Percentiles rank a stretch among this genome's conserved stretches.
phyloP scores from a whole-genome alignment of 2,329 filamentous ascomycete genomes.

The Colletotrichum sansevieriae region DNA sequence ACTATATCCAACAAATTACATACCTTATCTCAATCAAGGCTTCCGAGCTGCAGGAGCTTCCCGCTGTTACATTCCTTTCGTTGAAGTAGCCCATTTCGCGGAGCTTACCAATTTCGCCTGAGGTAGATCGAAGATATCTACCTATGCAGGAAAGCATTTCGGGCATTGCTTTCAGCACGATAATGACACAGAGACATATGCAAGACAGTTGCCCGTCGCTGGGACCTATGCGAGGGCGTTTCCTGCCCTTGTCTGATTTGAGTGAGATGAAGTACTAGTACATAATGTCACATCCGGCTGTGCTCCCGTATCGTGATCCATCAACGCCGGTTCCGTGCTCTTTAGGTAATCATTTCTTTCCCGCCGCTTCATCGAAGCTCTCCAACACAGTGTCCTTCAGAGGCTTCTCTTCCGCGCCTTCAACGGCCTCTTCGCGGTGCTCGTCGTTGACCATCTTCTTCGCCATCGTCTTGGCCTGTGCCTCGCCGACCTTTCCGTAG shows the following conservation, averaged over 20 bases:
- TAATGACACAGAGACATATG: not conserved
- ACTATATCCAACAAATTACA: no score
- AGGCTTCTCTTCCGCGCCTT: conserved; percentile 41
- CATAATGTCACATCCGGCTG: conserved; percentile 39
- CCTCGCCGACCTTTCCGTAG: conserved; percentile 91
- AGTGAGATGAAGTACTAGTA: conserved; percentile 39
- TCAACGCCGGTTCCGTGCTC: conserved; percentile 32
- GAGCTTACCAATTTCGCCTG: no score
- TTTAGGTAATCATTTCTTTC: conserved; percentile 46
- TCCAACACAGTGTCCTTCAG: conserved; percentile 58
- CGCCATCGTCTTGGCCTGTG: conserved; percentile 78
- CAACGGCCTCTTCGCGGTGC: conserved; percentile 42
- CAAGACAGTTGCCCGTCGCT: not conserved
- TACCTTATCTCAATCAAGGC: no score
- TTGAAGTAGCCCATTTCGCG: no score
- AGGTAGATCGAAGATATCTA: no score
- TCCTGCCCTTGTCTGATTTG: conserved; percentile 18
- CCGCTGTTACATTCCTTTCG: no score
- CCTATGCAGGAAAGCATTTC: no score
- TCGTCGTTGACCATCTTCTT: conserved; percentile 54
- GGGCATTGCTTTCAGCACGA: not conserved
- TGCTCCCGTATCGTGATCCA: conserved; percentile 12
- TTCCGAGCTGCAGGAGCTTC: no score
- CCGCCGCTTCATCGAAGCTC: conserved; percentile 54
- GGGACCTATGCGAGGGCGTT: not conserved